Evolutionary conservation across 345 rosid genomes (phyloP), one percentile per base, ranked within the genome.

Genomic region (Brassica juncea): DNA sequence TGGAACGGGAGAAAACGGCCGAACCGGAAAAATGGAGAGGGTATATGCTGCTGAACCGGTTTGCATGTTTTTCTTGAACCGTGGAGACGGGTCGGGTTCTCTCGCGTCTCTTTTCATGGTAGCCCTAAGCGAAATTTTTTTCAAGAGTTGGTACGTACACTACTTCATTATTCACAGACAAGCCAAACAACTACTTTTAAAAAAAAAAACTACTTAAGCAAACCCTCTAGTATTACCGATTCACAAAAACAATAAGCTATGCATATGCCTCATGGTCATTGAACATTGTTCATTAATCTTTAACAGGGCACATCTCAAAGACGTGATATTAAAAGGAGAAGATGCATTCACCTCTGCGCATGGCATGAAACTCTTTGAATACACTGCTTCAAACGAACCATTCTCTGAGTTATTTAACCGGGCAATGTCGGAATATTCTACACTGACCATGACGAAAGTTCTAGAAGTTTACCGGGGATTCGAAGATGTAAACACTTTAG

Each of bases 381-480:
- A 88, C 70, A 63, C 75, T 7, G 59, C 66, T 4, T 64, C n/a
- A 2, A 85, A 89, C 72, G 69, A 80, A 5, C 77, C 68, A 55
- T 83, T 83, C 72, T 73, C 80, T 23, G 62, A 82, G 68, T 66
- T 71, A 11, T 89, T 91, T 73, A 88, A 78, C 19, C 65, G 8
- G 19, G 86, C 87, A 9, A 88, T 89, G 92, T 35, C 76, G 1
- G 80, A 76, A 44, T 85, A 80, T 31, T 80, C 89, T 0, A 77
- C 42, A 58, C 12, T 42, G 49, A 42, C 49, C 49, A 42, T 42
- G 49, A 42, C 10, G 12, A 42, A 42, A 10, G 49, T 85, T 66
- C 76, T 87, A 2, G 83, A 87, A 31, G 37, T 30, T 11, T 89
- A 88, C 59, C 71, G 77, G 0, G 94, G 97, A 3, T 87, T 91